These are phyloP conservation scores for Boletus speciosus DNA, from an alignment of 768 basidiomycete species.

Conservation along the genomic window DNA sequence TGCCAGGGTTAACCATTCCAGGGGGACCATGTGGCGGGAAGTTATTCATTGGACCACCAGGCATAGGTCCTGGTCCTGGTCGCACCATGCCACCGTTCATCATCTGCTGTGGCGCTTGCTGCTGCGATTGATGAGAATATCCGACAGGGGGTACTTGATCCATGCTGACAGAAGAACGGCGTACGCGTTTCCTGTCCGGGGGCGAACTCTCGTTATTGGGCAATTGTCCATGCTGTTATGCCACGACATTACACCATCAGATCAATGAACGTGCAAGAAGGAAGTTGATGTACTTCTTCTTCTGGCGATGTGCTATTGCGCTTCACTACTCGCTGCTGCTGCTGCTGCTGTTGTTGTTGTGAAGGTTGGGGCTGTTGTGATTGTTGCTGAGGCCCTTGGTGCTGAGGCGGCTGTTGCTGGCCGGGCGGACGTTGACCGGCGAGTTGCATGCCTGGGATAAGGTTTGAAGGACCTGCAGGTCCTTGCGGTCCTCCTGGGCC, in stretches of 20 bases:
- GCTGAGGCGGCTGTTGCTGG: constrained; percentile 26
- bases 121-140: constrained; percentile 34
- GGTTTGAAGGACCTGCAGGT: constrained; percentile 26
- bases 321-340: constrained; percentile 35
- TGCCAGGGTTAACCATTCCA: constrained; percentile 30
- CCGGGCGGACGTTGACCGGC: constrained; percentile 40
- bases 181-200: constrained; percentile 51
- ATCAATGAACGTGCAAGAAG: not conserved
- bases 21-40: constrained; percentile 31
- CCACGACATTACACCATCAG: not conserved
- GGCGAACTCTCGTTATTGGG: constrained; percentile 53
- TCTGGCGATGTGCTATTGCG: constrained; percentile 61
- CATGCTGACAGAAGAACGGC: constrained; percentile 44
- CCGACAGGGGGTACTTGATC: constrained; percentile 41
- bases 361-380: not conserved
- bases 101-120: constrained; percentile 37
- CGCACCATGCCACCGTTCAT: constrained; percentile 41
- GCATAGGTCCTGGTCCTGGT: constrained; percentile 30
- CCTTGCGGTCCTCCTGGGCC: constrained; percentile 29
- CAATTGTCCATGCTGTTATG: constrained; percentile 42
- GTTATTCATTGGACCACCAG: constrained; percentile 34
- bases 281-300: constrained; percentile 47
- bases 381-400: constrained; percentile 27
- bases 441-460: constrained; percentile 34
- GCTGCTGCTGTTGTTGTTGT: constrained; percentile 19